Evolutionary conservation across 202 grass and related monocot species (phyloP), one percentile per base, ranked within the genome.

Genomic region (Dendrocalamus latiflorus): DNA sequence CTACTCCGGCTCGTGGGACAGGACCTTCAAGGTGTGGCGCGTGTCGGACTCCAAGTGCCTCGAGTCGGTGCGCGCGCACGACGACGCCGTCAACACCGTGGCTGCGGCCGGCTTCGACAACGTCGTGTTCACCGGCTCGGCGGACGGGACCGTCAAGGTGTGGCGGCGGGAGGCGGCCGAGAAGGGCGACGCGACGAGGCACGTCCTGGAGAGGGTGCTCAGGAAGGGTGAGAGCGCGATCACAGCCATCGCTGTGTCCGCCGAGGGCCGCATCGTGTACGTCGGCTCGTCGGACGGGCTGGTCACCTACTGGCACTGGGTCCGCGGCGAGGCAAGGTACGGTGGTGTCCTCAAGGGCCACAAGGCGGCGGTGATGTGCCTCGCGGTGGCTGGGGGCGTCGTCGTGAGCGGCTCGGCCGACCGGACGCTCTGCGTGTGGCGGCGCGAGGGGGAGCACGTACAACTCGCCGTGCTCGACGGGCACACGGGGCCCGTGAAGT

Each of bases 1-100:
- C 44, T 97, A 97, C 74, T 97, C 94, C 2, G 88, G 74, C 3
- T 97, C 94, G 0, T 97, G 94, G 94, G 94, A 97, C 44, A 69
- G 78, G 18, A 92, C 88, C 37, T 42, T 97, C 66, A 97, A 97
- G 86, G 88, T 86, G 65, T 97, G 94, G 94, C 88, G 91, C 28
- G 0, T 97, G 11, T 66, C 91, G 0, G 91, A 97, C 82, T 97
- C 89, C 47, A 84, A 75, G 34, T 97, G 91, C 86, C 53, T 97
- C 73, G 94, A 91, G 69, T 94, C 91, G 1, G 74, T 94, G 7
- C 24, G 18, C 9, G 90, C 91, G 17, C 94, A 97, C 79, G 83
- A 92, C 65, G 94, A 97, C 79, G 90, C 94, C 49, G 70, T 97
- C 4, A 97, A 97, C 90, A 72, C 94, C 1, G 83, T 97, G 16